Percentiles rank a stretch among this genome's conserved stretches.
These are phyloP conservation scores for Clonostachys sp. DNA, from an alignment of 2,329 filamentous ascomycete species.

Conservation along the genomic window DNA sequence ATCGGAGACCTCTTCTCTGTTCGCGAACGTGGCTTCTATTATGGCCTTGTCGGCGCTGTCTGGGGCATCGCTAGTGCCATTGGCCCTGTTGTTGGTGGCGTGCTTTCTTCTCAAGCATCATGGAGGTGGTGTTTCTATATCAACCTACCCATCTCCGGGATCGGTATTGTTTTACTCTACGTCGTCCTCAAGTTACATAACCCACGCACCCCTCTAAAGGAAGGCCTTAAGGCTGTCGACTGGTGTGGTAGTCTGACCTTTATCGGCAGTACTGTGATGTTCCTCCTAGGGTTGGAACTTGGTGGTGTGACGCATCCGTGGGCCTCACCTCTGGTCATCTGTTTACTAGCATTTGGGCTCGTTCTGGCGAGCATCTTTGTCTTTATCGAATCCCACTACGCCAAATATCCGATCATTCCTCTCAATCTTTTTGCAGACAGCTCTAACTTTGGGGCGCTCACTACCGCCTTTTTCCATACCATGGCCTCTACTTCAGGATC, in stretches of 20 bases:
- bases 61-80: slow-evolving; percentile 62
- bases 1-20: slow-evolving; percentile 48
- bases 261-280: slow-evolving; percentile 61
- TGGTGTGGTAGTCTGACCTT: slow-evolving; percentile 59
- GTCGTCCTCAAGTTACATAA: slow-evolving; percentile 65
- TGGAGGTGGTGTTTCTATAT: slow-evolving; percentile 48
- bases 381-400: slow-evolving; percentile 58
- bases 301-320: slow-evolving; percentile 61
- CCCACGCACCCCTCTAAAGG: slow-evolving; percentile 55
- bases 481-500: slow-evolving; percentile 60
- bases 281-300: slow-evolving; percentile 65
- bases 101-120: slow-evolving; percentile 53
- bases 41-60: slow-evolving; percentile 60
- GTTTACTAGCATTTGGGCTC: slow-evolving; percentile 56
- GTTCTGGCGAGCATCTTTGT: slow-evolving; percentile 46
- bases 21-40: slow-evolving; percentile 37
- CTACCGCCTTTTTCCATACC: slow-evolving; percentile 35
- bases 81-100: slow-evolving; percentile 62
- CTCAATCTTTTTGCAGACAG: slow-evolving; percentile 51
- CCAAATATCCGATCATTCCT: slow-evolving; percentile 65
- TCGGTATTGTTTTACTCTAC: slow-evolving; percentile 52
- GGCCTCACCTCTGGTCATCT: slow-evolving; percentile 56
- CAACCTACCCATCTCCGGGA: slow-evolving; percentile 47
- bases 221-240: slow-evolving; percentile 58
- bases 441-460: slow-evolving; percentile 53